Evolutionary conservation across 768 basidiomycete species (phyloP).

Genomic region (Mycena albidolilacea): DNA sequence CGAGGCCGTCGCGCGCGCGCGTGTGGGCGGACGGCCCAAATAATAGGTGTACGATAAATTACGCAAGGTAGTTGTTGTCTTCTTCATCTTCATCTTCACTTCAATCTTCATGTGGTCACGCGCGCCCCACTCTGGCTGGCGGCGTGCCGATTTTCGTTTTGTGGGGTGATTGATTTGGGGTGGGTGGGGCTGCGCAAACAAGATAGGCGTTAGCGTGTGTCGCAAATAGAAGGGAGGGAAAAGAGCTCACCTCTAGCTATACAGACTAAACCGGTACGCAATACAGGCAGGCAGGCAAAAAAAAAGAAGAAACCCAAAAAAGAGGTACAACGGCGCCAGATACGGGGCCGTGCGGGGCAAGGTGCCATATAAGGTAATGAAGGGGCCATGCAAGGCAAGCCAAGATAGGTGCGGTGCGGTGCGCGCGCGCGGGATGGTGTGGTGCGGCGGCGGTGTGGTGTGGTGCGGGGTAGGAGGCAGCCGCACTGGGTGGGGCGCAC

Average conservation of each 20-base stretch:
- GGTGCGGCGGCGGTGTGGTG: background rate
- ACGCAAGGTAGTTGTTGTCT: background rate
- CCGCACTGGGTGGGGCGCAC: background rate
- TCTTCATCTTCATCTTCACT: background rate
- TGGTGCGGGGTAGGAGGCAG: background rate
- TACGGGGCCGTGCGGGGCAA: too few relatives aligned
- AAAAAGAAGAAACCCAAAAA: background rate
- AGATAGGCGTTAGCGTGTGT: background rate
- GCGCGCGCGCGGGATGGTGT: too few relatives aligned
- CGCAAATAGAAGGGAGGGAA: background rate
- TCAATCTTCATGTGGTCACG: background rate
- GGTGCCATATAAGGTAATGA: too few relatives aligned
- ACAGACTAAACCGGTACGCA: conserved; percentile 12
- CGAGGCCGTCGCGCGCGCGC: too few relatives aligned
- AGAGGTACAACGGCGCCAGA: background rate
- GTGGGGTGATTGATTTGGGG: background rate
- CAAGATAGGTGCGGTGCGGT: background rate
- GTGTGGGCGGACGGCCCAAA: background rate
- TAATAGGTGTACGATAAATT: background rate
- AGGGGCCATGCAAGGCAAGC: too few relatives aligned
- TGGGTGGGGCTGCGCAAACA: background rate
- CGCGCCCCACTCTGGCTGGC: background rate
- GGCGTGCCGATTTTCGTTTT: conserved; percentile 2
- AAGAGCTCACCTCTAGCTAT: conserved; percentile 8
- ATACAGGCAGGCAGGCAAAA: background rate